Evolutionary conservation across 352 stramenopile species (phyloP).

Genomic region (Phytophthora hibernalis): DNA sequence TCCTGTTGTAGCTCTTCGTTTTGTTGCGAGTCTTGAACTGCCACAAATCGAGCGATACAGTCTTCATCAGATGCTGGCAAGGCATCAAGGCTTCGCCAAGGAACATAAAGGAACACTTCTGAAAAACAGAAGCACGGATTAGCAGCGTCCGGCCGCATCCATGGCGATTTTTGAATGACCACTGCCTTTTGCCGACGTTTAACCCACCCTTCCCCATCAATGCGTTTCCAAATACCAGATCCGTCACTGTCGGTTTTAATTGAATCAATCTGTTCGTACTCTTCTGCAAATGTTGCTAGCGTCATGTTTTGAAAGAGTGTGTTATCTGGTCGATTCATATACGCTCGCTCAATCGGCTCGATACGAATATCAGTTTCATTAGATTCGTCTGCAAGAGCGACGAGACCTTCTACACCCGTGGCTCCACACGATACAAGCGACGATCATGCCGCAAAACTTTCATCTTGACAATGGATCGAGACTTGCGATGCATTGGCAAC

Average conservation of each 20-base stretch:
- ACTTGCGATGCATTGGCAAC: no score
- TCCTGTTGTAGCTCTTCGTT: constrained; percentile 9
- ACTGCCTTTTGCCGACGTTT: not conserved
- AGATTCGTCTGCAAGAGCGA: no score
- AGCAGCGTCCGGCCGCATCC: not conserved
- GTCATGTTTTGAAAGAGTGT: constrained; percentile 8
- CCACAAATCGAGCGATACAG: constrained; percentile 5
- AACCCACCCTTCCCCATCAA: constrained; percentile 12
- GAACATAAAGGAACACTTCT: constrained; percentile 1
- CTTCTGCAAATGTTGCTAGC: constrained; percentile 17
- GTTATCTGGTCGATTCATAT: not conserved
- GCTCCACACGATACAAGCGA: no score
- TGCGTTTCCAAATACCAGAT: not conserved
- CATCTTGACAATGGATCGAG: no score
- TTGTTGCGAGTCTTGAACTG: not conserved
- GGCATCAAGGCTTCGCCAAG: not conserved
- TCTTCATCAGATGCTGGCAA: constrained; percentile 4
- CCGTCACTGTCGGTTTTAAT: not conserved
- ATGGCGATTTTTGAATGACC: constrained; percentile 8
- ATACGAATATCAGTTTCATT: no score
- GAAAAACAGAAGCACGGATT: constrained; percentile 11
- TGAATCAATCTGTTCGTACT: not conserved
- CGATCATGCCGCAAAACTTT: no score
- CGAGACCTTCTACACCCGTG: no score
- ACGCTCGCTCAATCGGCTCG: not conserved